These are phyloP conservation scores for Alloteropsis angusta DNA, from an alignment of 202 grass and related monocot species.

Conservation along the genomic window DNA sequence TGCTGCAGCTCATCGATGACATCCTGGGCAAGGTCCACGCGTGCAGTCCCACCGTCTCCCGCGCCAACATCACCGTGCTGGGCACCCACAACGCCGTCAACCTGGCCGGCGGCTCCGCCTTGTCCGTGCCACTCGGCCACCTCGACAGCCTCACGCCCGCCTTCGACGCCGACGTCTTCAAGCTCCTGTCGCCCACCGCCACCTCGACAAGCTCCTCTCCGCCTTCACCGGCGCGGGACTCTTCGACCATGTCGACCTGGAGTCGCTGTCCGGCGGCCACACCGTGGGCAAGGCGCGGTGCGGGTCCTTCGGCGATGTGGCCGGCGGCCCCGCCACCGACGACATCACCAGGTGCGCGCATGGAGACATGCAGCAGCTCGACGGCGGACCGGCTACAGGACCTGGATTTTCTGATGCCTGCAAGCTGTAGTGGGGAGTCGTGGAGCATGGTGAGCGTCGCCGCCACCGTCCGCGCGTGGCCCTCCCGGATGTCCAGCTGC, in stretches of 20 bases:
- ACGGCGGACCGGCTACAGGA: too few species aligned
- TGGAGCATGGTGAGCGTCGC: too few species aligned
- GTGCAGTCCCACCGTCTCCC: constrained; percentile 39
- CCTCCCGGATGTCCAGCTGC: too few species aligned
- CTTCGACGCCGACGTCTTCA: neutral
- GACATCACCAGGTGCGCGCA: too few species aligned
- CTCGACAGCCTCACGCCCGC: constrained; percentile 38
- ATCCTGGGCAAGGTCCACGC: constrained; percentile 38
- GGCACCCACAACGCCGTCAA: constrained; percentile 23
- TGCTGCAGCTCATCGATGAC: constrained; percentile 38
- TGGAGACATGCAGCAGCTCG: too few species aligned
- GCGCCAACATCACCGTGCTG: constrained; percentile 46
- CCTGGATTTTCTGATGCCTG: too few species aligned
- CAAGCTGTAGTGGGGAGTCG: too few species aligned
- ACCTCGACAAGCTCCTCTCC: constrained; percentile 14
- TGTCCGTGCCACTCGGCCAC: constrained; percentile 41
- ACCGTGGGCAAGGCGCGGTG: constrained; percentile 55
- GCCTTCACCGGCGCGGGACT: constrained; percentile 13
- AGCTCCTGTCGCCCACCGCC: constrained; percentile 24
- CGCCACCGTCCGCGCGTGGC: too few species aligned
- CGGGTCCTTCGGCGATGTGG: too few species aligned
- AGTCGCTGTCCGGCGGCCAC: constrained; percentile 60
- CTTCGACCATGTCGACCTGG: constrained; percentile 43
- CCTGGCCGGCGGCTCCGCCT: constrained; percentile 43
- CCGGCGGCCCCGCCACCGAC: too few species aligned